Base-by-base conservation (phyloP, 768 basidiomycete species). In the Daedaleopsis sinensis region DNA sequence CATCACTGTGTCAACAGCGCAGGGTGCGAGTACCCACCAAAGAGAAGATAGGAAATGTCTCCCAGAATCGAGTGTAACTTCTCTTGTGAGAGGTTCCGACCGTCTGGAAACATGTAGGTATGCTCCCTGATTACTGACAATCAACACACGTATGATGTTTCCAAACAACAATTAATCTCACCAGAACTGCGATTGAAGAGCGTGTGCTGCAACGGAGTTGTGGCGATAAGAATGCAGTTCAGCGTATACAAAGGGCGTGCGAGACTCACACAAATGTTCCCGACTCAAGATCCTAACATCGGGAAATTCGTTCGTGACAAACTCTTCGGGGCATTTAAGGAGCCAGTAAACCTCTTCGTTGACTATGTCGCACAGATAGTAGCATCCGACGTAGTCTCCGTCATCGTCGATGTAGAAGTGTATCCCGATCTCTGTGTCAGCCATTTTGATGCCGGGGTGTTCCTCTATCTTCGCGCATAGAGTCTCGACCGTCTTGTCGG, bases 71-170 rank as follows among this genome's bases (percentile, higher is more conserved):
- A 61, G 6, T 60, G 23, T 5, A 68, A 13, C 1, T 35, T 43
- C 9, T 57, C 44, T 12, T 44, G 24, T 2, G 48, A 12, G 11
- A 65, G 32, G 2, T 11, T 19, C 27, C 58, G 61, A n/a, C 63
- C 32, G 49, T 62, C 35, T 0, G 71, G 71, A 38, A 69, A 72
- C 51, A 68, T 63, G 19, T 57, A 49, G 2, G 68, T 61, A 46
- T 72, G 71, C 5, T 32, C 5, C 70, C 68, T 71, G 27, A 19
- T 18, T 7, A 49, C 3, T 42, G 18, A 4, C 39, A 12, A 24
- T 21, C 10, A 49, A 15, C 15, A 24, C 9, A 23, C 13, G 21
- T 13, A 12, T n/a, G 8, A 13, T 24, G 23, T 11, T 8, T 5
- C 47, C 13, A 18, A 11, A 18, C n/a, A 21, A 21, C 23, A 13